Base-by-base conservation (phyloP, 495 filamentous ascomycete species). In the Immersiella caudata region DNA sequence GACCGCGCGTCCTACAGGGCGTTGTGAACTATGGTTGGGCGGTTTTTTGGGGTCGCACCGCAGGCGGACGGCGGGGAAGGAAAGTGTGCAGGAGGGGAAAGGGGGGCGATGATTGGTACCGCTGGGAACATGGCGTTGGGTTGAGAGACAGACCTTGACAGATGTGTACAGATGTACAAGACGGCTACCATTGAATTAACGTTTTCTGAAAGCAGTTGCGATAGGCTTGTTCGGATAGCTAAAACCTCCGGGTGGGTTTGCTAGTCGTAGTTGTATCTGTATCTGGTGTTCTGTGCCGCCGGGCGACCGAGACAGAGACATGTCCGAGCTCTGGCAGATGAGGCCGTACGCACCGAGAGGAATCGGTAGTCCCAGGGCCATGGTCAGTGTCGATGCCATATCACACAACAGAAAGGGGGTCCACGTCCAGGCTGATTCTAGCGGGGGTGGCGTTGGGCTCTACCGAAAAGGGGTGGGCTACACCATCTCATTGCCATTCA, bases 1-100 rank as follows among this genome's bases (percentile, higher is more conserved):
- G 40, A 46, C 40, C 40, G 40, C 40, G 57, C 57, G 57, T 59
- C 26, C 57, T 59, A 55, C 51, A 55, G 40, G 40, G 11, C 40
- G 40, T 46, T 46, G 40, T 59, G 56, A 8, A 22, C 24, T 26
- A 49, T 24, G 51, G 24, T 57, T 36, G 57, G 62, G 57, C 62
- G 22, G 50, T n/a, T 49, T 18, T 55, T 46, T 46, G 40, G 16
- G 40, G 52, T 26, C 20, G 52, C 52, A 24, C 24, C 1, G 52
- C 52, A 55, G 52, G 49, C 49, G 21, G 24, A 22, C 24, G 8
- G 52, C 52, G 24, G 52, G 21, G 24, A 26, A 26, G 40, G 40
- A 46, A 14, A 6, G 5, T 46, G 40, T 24, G 24, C 7, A n/a
- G 52, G 22, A 14, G 52, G 14, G 52, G 12, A n/a, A 26, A 11